Evolutionary conservation across 2,329 filamentous ascomycete genomes (phyloP).

Genomic region (Pseudogymnoascus sp.): DNA sequence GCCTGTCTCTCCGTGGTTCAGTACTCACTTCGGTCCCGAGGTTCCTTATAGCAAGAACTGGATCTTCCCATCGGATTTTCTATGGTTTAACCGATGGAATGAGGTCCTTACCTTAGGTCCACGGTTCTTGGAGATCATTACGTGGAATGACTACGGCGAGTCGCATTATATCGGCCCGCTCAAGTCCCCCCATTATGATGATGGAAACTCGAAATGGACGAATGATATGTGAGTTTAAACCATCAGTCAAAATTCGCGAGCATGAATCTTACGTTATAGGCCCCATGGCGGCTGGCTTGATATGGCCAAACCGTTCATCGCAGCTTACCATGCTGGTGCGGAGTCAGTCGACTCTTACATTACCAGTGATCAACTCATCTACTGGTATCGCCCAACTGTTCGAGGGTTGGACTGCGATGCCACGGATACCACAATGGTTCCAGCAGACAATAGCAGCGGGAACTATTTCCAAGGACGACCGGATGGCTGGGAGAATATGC

Average conservation of each 20-base stretch:
- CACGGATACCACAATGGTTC: conserved; percentile 28
- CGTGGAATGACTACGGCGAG: conserved; percentile 46
- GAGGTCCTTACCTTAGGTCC: conserved; percentile 37
- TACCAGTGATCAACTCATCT: conserved; percentile 28
- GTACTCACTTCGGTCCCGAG: conserved; percentile 32
- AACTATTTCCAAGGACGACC: conserved; percentile 22
- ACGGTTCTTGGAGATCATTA: conserved; percentile 37
- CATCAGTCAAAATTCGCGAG: conserved; percentile 30
- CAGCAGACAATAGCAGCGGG: conserved; percentile 17
- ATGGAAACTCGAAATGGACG: conserved; percentile 32
- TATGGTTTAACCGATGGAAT: conserved; percentile 52
- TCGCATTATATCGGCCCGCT: conserved; percentile 43
- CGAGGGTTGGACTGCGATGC: conserved; percentile 26
- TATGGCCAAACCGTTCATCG: conserved; percentile 20
- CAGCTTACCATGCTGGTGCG: conserved; percentile 18
- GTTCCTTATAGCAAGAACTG: conserved; percentile 41
- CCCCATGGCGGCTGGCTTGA: conserved; percentile 14
- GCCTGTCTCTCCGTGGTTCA: conserved; percentile 33
- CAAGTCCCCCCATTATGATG: conserved; percentile 30
- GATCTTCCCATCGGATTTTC: conserved; percentile 49
- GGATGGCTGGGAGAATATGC: conserved; percentile 27
- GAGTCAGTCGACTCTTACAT: conserved; percentile 16
- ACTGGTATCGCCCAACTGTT: conserved; percentile 35
- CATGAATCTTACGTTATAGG: conserved; percentile 18
- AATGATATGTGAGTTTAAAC: conserved; percentile 20